A percentile compares a stretch with the other conserved stretches of the same genome.
Evolutionary conservation across 2,329 filamentous ascomycete species (phyloP).

Genomic region (Colletotrichum tanaceti): DNA sequence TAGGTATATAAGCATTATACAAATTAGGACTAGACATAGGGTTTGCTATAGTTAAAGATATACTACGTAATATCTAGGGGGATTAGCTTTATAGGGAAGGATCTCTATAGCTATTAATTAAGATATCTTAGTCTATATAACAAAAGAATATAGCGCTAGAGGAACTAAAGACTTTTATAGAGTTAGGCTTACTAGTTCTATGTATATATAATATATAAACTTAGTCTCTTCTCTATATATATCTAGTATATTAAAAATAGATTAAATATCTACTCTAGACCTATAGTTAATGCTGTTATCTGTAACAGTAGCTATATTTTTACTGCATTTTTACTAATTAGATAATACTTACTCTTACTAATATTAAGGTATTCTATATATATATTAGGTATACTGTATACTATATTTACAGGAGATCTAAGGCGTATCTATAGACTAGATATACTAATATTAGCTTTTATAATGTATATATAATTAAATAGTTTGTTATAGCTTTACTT

Average conservation of each 20-base stretch:
- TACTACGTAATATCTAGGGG: constrained; percentile 6
- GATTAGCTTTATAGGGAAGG: neutral
- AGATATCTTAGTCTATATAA: neutral
- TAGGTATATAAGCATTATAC: neutral
- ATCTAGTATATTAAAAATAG: no score
- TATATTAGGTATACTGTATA: neutral
- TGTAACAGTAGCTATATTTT: neutral
- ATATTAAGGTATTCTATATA: neutral
- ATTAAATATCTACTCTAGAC: neutral
- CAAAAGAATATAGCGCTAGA: neutral
- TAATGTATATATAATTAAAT: no score
- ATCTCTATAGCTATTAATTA: neutral
- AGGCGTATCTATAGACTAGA: no score
- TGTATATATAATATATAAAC: constrained; percentile 2
- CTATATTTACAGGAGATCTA: no score
- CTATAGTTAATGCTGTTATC: neutral
- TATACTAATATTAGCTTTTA: no score
- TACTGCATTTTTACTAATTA: neutral
- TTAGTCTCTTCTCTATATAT: neutral
- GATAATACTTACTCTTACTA: neutral
- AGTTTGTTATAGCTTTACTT: no score
- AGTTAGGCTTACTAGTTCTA: neutral
- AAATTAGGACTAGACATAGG: neutral
- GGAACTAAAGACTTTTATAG: neutral
- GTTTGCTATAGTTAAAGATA: constrained; percentile 12